Percentiles rank a stretch among this genome's conserved stretches.
Conservation (phyloP, 805 yeast species). For the Metschnikowia anglica region DNA sequence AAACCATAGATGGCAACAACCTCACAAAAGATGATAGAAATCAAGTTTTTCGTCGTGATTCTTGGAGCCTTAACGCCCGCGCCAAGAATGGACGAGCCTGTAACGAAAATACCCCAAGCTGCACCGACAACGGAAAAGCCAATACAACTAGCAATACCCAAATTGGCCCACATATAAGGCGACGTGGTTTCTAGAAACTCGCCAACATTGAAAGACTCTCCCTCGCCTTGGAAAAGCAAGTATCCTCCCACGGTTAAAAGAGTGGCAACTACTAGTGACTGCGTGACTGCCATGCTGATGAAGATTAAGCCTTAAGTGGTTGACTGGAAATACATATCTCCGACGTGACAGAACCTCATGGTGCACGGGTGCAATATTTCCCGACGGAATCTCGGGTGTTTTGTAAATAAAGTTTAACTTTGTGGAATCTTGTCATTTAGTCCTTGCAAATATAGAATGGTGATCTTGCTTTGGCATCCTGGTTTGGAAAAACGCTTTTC, state of each 20-base stretch:
- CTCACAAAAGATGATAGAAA: constrained; percentile 96
- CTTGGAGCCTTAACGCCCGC: constrained; percentile 98
- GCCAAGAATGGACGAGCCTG: constrained; percentile 92
- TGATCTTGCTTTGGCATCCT: too few relatives aligned
- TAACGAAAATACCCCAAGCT: constrained; percentile 98
- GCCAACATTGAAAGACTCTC: constrained; percentile 90
- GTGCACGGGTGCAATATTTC: constrained; percentile 16
- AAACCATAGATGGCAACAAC: constrained; percentile 98
- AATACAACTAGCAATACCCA: constrained; percentile 88
- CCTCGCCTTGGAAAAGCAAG: constrained; percentile 86
- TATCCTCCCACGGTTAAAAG: constrained; percentile 47
- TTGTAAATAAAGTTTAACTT: not conserved
- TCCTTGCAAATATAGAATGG: too few relatives aligned
- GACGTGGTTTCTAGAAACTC: constrained; percentile 79
- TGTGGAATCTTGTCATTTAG: too few relatives aligned
- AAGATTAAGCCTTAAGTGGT: not conserved
- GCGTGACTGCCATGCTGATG: constrained; percentile 21
- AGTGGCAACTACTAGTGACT: constrained; percentile 32
- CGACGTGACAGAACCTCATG: constrained; percentile 11
- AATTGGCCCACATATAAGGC: constrained; percentile 95
- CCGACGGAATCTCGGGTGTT: too few relatives aligned
- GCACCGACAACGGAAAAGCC: constrained; percentile 96
- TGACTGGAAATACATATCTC: constrained; percentile 7
- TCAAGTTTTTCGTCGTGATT: constrained; percentile 94
- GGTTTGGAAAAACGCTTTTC: too few relatives aligned